phyloP scores from a whole-genome alignment of 2,329 filamentous ascomycete genomes.

The Madurella fahalii region DNA sequence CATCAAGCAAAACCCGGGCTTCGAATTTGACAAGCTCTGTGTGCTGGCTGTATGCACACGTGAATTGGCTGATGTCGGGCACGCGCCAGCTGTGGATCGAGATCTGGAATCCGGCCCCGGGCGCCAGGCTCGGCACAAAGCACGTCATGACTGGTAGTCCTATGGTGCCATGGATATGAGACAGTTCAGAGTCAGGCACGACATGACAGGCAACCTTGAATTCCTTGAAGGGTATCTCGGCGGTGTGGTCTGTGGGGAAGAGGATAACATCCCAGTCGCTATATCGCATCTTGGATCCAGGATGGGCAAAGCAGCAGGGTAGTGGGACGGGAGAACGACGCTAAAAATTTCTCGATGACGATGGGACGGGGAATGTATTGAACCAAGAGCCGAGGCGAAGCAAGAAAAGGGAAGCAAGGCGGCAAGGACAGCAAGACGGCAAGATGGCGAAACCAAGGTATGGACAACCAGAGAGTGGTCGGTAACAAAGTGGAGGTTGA shows the following conservation, averaged over 20 bases:
- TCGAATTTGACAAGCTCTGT: constrained; percentile 58
- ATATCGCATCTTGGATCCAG: constrained; percentile 62
- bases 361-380: not conserved
- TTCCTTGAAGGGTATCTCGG: constrained; percentile 70
- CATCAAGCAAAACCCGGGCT: constrained; percentile 65
- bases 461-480: constrained; percentile 6
- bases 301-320: not conserved
- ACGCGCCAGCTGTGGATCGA: constrained; percentile 72
- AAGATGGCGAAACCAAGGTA: constrained; percentile 6
- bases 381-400: constrained; percentile 5
- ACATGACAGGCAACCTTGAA: constrained; percentile 76
- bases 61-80: constrained; percentile 55
- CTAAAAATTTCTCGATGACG: constrained; percentile 13
- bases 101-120: constrained; percentile 60
- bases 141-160: constrained; percentile 64
- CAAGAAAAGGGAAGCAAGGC: constrained; percentile 1
- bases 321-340: not conserved
- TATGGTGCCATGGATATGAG: constrained; percentile 44
- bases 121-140: constrained; percentile 63
- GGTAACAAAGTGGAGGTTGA: not conserved
- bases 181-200: constrained; percentile 53
- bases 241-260: constrained; percentile 58
- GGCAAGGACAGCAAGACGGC: not conserved
- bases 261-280: constrained; percentile 82
- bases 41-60: constrained; percentile 53